Base-by-base conservation (phyloP, 2,329 filamentous ascomycete genomes). In the Calonectria hongkongensis region DNA sequence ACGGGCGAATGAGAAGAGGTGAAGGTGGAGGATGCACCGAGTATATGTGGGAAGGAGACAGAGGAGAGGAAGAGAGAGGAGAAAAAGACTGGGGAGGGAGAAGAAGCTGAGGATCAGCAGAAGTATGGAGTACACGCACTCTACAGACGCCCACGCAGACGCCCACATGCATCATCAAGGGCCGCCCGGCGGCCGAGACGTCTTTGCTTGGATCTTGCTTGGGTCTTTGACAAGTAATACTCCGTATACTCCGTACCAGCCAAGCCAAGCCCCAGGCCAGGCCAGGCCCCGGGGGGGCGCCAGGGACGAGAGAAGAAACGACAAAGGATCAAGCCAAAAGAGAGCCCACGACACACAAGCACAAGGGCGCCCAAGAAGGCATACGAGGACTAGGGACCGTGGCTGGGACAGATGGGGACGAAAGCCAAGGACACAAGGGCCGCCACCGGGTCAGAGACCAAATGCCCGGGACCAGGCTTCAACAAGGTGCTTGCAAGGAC, bases 81-180 rank as follows among this genome's bases (percentile, higher is more conserved):
- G 27, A 70, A 71, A 71, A 71, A 51, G 47, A 68, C 69, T 67
- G 69, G 69, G 69, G 56, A 71, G 63, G 27, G 63, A 33, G 66
- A 47, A 54, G 65, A 71, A 68, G 73, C 77, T 79, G 71, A 78
- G 54, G 73, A 78, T 50, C 63, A 66, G 70, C 70, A 69, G 41
- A 72, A 71, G 68, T 70, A 78, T 74, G 71, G 71, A 72, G 74
- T 70, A 73, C 75, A 75, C 68, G 70, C 73, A 76, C 75, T 78
- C 76, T 70, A 62, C 73, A 74, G 77, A 78, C 73, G 73, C 75
- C 68, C 75, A 78, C 77, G 60, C 73, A 66, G 63, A 75, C 74
- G 72, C 77, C 77, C 75, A 78, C 75, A 77, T 74, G 75, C 76
- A 78, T 79, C 77, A 77, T 77, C 78, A 78, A 79, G 77, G 70